Base-by-base conservation (phyloP, 805 yeast genomes). In the Wickerhamiella qilinensis region DNA sequence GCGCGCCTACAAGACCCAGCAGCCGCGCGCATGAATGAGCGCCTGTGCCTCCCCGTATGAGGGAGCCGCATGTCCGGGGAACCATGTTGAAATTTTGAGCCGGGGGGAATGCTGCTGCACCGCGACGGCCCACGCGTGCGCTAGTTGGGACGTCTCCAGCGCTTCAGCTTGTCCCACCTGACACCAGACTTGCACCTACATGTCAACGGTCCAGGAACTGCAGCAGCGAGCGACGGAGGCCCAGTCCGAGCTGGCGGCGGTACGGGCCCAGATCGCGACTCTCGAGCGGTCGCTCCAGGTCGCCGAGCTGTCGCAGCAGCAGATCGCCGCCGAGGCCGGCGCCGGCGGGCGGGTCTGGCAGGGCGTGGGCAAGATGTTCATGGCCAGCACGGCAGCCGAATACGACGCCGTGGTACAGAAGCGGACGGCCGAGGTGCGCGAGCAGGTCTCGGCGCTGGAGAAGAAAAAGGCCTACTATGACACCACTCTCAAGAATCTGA, bases 401-500 rank as follows among this genome's bases (percentile, higher is more conserved):
- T 80, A 81, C 56, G 55, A 68, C 34, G 50, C 54, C 11, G 65
- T 64, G 37, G 57, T 83, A 25, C 53, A 62, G 18, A 53, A 57
- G 18, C 83, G 81, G 46, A 71, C 70, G 45, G 56, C 58, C 31
- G 69, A 63, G 14, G 65, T 73, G 42, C 54, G 65, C 38, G 93
- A 79, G 15, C 72, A 75, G 46, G 57, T 73, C 44, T 67, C 66
- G 43, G 73, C 73, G 29, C 62, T 85, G 45, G 57, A 62, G 39
- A 80, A 78, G 51, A 86, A 83, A 61, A 68, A 75, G 55, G 60
- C 68, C 33, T 85, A 85, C 56, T 64, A 81, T 44, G 75, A 76
- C 41, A 79, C 84, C 1, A 79, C 93, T 4, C 68, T 81, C 43
- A 79, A 79, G 44, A 84, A 77, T 47, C 77, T 88, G 2, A 62